Conservation (phyloP, 768 basidiomycete genomes). For the Psilocybe cubensis region DNA sequence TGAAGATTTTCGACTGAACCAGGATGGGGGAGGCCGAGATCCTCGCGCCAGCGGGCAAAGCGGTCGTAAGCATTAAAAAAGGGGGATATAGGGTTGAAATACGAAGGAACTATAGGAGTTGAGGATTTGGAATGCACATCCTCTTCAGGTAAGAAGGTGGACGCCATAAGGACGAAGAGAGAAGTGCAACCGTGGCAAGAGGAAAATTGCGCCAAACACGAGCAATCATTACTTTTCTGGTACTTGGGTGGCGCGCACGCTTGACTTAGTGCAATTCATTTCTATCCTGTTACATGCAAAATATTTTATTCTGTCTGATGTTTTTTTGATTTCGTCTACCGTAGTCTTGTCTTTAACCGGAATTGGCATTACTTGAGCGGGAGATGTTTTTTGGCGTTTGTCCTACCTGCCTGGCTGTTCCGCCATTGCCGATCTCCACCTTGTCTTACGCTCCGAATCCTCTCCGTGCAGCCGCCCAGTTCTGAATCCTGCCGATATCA, state of each 20-base stretch:
- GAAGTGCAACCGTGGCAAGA: slow-evolving; percentile 33
- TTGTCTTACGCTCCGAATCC: slow-evolving; percentile 7
- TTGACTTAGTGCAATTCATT: background rate
- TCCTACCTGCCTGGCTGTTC: background rate
- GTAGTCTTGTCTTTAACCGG: background rate
- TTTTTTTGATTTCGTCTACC: background rate
- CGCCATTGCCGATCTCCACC: slow-evolving; percentile 4
- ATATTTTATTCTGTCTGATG: background rate
- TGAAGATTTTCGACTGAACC: slow-evolving; percentile 91
- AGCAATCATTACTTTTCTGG: slow-evolving; percentile 26
- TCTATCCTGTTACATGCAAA: background rate
- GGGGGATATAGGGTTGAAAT: slow-evolving; percentile 55
- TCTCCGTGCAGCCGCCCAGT: slow-evolving; percentile 4
- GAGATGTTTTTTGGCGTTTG: slow-evolving; percentile 1
- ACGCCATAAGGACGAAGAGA: slow-evolving; percentile 43
- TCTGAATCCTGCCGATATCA: slow-evolving; percentile 10
- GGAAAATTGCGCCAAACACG: slow-evolving; percentile 44
- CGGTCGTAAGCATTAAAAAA: slow-evolving; percentile 69
- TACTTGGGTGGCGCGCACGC: background rate
- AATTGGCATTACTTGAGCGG: background rate
- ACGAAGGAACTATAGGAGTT: slow-evolving; percentile 38
- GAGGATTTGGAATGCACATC: slow-evolving; percentile 38
- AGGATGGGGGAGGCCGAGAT: slow-evolving; percentile 86
- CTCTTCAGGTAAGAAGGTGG: slow-evolving; percentile 46
- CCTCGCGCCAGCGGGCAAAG: slow-evolving; percentile 81